These are phyloP conservation scores for Neodidymelliopsis sp. DNA, from an alignment of 2,329 filamentous ascomycete species.

Conservation along the genomic window DNA sequence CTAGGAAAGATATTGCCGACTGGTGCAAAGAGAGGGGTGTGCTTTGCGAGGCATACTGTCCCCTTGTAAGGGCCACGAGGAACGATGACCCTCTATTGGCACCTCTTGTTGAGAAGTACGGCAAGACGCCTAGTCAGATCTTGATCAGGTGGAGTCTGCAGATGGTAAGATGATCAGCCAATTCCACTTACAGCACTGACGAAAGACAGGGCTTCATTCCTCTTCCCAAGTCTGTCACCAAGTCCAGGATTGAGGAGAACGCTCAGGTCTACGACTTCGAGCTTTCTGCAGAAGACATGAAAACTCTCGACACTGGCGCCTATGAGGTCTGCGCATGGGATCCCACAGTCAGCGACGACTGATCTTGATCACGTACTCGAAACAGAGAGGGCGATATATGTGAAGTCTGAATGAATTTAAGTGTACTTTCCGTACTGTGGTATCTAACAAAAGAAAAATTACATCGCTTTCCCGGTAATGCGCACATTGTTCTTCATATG, in stretches of 20 bases:
- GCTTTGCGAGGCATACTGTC: slow-evolving; percentile 58
- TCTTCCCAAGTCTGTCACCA: slow-evolving; percentile 68
- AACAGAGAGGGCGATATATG: neutral
- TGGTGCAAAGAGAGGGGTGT: slow-evolving; percentile 71
- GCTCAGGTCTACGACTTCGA: slow-evolving; percentile 67
- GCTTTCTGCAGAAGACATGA: slow-evolving; percentile 65
- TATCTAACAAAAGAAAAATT: slow-evolving; percentile 14
- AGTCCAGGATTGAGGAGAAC: slow-evolving; percentile 67
- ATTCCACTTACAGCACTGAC: neutral
- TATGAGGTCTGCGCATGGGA: slow-evolving; percentile 69
- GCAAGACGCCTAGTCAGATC: slow-evolving; percentile 65
- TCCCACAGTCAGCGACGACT: slow-evolving; percentile 56
- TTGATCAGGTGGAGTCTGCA: slow-evolving; percentile 65
- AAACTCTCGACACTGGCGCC: slow-evolving; percentile 59
- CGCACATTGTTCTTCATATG: slow-evolving; percentile 22
- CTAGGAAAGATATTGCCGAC: slow-evolving; percentile 76
- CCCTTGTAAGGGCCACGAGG: slow-evolving; percentile 54
- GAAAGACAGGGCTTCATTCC: slow-evolving; percentile 63
- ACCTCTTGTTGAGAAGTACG: slow-evolving; percentile 62
- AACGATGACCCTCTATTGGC: slow-evolving; percentile 62
- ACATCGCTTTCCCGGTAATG: slow-evolving; percentile 11
- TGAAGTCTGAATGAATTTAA: slow-evolving; percentile 14
- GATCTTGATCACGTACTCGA: slow-evolving; percentile 10
- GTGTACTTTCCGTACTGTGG: slow-evolving; percentile 11
- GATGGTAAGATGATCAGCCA: slow-evolving; percentile 31